Percentiles rank a stretch among this genome's conserved stretches.
Conservation (phyloP, 768 basidiomycete species). For the Gloeostereum incarnatum region DNA sequence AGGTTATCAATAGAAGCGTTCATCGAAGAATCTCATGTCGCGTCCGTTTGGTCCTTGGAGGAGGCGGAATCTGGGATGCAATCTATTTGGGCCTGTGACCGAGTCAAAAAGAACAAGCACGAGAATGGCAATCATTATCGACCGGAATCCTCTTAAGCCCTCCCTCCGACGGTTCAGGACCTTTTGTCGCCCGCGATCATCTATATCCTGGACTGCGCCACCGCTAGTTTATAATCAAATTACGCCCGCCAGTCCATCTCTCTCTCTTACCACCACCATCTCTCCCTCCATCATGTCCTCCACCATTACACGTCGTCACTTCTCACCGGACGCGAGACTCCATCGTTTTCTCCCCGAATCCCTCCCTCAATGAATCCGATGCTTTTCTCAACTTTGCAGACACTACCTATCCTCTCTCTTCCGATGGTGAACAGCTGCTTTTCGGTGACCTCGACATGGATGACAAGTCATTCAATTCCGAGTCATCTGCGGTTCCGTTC, state of each 20-base stretch:
- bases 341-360: constrained; percentile 12
- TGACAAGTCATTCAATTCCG: constrained; percentile 18
- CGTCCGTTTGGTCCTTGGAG: no score
- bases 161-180: constrained; percentile 15
- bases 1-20: no score
- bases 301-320: constrained; percentile 24
- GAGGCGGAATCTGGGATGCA: no score
- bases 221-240: constrained; percentile 27
- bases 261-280: constrained; percentile 15
- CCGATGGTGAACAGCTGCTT: constrained; percentile 45
- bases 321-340: constrained; percentile 14
- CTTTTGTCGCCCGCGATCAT: constrained; percentile 20
- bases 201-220: constrained; percentile 14
- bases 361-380: constrained; percentile 17
- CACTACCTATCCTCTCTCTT: constrained; percentile 18
- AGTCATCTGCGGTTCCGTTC: constrained; percentile 16
- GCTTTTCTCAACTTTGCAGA: constrained; percentile 28
- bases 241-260: constrained; percentile 12
- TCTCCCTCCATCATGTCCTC: constrained; percentile 30
- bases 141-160: constrained; percentile 37
- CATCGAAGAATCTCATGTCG: no score
- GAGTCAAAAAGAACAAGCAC: no score
- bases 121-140: no score
- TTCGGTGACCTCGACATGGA: constrained; percentile 55
- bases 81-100: no score